These are phyloP conservation scores for Moniliella sp. DNA, from an alignment of 1,284 basidiomycete genomes.

Conservation along the genomic window DNA sequence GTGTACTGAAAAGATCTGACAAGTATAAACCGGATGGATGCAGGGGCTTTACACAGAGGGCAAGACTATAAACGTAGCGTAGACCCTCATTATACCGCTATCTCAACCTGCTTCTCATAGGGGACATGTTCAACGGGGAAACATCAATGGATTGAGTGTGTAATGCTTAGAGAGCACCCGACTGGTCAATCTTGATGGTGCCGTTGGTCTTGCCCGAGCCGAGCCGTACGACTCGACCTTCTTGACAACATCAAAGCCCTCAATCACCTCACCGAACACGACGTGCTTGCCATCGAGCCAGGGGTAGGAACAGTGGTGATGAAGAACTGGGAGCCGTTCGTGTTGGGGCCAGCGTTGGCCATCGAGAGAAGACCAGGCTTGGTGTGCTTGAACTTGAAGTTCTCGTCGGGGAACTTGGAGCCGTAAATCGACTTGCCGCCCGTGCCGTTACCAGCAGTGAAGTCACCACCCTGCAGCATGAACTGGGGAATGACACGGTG, in stretches of 20 bases:
- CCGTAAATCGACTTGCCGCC: slow-evolving; percentile 22
- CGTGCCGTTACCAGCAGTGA: slow-evolving; percentile 26
- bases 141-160: too few relatives aligned
- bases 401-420: slow-evolving; percentile 7
- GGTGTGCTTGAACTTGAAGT: slow-evolving; percentile 19
- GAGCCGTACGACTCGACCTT: slow-evolving; percentile 53
- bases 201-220: slow-evolving; percentile 54
- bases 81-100: too few relatives aligned
- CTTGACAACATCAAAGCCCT: slow-evolving; percentile 24
- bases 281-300: slow-evolving; percentile 25
- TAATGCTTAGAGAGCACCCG: too few relatives aligned
- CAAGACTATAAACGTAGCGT: too few relatives aligned
- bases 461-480: slow-evolving; percentile 23
- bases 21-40: too few relatives aligned
- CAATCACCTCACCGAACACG: slow-evolving; percentile 25
- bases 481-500: slow-evolving; percentile 7
- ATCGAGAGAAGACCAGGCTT: slow-evolving; percentile 17
- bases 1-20: too few relatives aligned
- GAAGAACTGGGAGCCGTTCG: slow-evolving; percentile 32
- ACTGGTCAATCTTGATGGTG: too few relatives aligned
- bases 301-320: slow-evolving; percentile 26
- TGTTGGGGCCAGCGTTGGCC: slow-evolving; percentile 35
- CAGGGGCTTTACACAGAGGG: too few relatives aligned
- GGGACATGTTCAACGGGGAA: too few relatives aligned
- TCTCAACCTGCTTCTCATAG: too few relatives aligned